A percentile compares a stretch with the other conserved stretches of the same genome.
Conservation (phyloP, 2,329 filamentous ascomycete species). For the Botrytis paeoniae region DNA sequence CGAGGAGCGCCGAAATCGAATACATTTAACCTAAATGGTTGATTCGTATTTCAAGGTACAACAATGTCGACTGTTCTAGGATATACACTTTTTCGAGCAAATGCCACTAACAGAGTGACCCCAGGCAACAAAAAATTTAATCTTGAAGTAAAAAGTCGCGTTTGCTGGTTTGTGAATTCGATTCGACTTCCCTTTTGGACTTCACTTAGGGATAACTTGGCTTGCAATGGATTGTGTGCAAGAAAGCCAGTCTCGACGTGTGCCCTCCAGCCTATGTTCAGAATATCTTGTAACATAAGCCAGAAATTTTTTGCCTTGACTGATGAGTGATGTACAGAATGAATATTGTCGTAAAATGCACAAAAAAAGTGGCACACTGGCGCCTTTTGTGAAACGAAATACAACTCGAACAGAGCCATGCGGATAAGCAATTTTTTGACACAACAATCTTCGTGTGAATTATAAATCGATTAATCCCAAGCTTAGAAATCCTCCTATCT, state of each 20-base stretch:
- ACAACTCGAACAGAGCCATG: background rate
- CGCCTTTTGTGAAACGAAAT: background rate
- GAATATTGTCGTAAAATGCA: background rate
- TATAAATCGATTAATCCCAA: slow-evolving; percentile 14
- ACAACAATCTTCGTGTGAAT: background rate
- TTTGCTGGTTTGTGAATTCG: background rate
- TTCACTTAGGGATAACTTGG: background rate
- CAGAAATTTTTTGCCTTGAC: background rate
- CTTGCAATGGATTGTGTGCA: background rate
- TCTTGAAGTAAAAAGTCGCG: too few relatives aligned
- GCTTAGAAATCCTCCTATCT: slow-evolving; percentile 16
- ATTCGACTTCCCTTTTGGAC: background rate
- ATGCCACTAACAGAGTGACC: background rate
- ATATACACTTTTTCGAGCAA: background rate
- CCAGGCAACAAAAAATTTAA: background rate
- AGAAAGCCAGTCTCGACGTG: background rate
- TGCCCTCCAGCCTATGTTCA: background rate
- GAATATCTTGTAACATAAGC: background rate
- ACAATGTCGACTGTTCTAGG: background rate
- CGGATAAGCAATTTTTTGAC: background rate
- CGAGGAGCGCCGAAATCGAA: background rate
- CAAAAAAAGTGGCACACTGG: background rate
- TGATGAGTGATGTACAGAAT: background rate
- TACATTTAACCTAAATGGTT: background rate
- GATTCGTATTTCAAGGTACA: background rate